These are phyloP conservation scores for Phytophthora ohioensis DNA, from an alignment of 352 stramenopile species.

Conservation along the genomic window DNA sequence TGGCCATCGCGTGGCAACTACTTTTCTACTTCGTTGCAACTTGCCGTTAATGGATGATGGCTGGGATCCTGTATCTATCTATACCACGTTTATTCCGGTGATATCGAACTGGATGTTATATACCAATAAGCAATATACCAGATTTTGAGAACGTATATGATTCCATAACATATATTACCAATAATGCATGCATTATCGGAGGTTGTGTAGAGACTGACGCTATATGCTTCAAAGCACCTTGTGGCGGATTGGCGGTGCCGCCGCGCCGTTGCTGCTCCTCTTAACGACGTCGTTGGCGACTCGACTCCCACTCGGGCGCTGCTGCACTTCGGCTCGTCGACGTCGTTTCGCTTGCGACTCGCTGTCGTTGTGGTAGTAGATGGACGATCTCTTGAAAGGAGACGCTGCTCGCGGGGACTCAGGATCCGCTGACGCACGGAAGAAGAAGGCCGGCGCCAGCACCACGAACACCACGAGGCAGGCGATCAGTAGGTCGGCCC, in stretches of 20 bases:
- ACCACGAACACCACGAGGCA: slow-evolving; percentile 73
- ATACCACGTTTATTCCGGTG: background rate
- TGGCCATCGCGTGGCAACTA: slow-evolving; percentile 24
- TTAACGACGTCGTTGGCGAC: background rate
- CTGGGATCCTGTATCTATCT: background rate
- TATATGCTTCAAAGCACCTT: slow-evolving; percentile 12
- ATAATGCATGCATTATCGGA: slow-evolving; percentile 12
- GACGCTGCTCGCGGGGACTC: background rate
- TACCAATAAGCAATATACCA: background rate
- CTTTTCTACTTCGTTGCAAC: slow-evolving; percentile 22
- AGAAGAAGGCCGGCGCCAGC: slow-evolving; percentile 68
- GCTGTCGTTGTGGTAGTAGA: slow-evolving; percentile 8
- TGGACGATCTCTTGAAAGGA: slow-evolving; percentile 1
- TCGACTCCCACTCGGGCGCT: slow-evolving; percentile 8
- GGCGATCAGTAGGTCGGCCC: slow-evolving; percentile 65
- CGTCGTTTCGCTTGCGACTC: background rate
- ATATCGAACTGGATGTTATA: background rate
- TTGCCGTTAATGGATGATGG: slow-evolving; percentile 26
- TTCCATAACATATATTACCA: slow-evolving; percentile 6
- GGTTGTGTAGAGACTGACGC: background rate
- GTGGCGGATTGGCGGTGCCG: slow-evolving; percentile 1
- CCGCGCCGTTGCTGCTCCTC: slow-evolving; percentile 1
- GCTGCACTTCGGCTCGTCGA: slow-evolving; percentile 18
- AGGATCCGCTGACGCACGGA: slow-evolving; percentile 33
- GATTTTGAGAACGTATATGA: background rate